A percentile compares a stretch with the other conserved stretches of the same genome.
phyloP scores from a whole-genome alignment of 352 stramenopile genomes.

The Achlya hypogyna region DNA sequence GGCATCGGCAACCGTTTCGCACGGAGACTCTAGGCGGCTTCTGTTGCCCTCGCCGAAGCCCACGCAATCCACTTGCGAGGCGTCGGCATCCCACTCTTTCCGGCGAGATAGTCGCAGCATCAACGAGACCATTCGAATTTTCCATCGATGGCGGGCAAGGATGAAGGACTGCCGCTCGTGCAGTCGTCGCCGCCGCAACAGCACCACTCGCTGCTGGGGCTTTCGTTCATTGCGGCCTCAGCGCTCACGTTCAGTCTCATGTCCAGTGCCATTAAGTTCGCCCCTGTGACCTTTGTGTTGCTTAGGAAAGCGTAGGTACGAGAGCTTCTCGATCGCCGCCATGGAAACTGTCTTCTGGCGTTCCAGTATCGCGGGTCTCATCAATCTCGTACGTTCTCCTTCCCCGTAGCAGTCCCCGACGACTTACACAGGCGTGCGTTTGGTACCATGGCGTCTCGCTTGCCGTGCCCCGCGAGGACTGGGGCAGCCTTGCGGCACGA shows the following conservation, averaged over 20 bases:
- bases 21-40: no score
- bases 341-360: slow-evolving; percentile 70
- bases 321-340: slow-evolving; percentile 33
- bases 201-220: neutral
- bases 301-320: slow-evolving; percentile 33
- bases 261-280: slow-evolving; percentile 47
- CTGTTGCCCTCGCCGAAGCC: no score
- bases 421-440: slow-evolving; percentile 29
- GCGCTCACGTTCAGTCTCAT: slow-evolving; percentile 53
- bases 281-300: neutral
- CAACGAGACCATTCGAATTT: neutral
- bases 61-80: no score
- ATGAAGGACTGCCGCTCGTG: neutral
- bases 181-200: neutral
- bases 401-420: neutral
- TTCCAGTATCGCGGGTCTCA: slow-evolving; percentile 30
- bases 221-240: slow-evolving; percentile 43
- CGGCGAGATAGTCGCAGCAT: no score
- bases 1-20: no score
- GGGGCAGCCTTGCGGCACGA: slow-evolving; percentile 48
- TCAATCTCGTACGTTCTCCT: slow-evolving; percentile 30
- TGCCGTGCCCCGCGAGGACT: slow-evolving; percentile 38
- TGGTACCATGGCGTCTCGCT: slow-evolving; percentile 42
- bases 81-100: neutral
- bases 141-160: neutral